These are phyloP conservation scores for Paramyrothecium roridum DNA, from an alignment of 2,329 filamentous ascomycete genomes.

Conservation along the genomic window DNA sequence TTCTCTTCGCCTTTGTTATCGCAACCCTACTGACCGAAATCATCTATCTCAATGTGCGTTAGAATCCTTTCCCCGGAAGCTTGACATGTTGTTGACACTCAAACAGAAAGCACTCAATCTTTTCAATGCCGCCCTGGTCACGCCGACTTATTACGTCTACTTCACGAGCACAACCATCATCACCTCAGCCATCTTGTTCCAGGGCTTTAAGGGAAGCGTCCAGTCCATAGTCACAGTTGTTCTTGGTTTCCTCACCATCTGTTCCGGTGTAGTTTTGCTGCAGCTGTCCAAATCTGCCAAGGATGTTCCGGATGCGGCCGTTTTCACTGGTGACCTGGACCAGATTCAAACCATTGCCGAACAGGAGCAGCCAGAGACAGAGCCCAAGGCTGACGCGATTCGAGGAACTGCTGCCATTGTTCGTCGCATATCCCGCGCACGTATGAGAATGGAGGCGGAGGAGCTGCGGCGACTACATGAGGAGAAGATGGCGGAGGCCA, in stretches of 20 bases:
- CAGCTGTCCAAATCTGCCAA: constrained; percentile 98
- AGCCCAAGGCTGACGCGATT: constrained; percentile 95
- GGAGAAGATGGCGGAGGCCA: constrained; percentile 68
- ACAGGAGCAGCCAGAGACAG: constrained; percentile 92
- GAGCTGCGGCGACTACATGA: constrained; percentile 77
- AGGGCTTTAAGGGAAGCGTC: constrained; percentile 84
- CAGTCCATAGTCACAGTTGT: constrained; percentile 83
- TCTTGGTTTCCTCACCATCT: constrained; percentile 91
- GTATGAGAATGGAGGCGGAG: constrained; percentile 74
- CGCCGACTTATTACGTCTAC: constrained; percentile 97
- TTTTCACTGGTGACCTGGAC: constrained; percentile 90
- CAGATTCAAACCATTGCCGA: constrained; percentile 94
- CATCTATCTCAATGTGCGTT: constrained; percentile 87
- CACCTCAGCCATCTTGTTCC: constrained; percentile 88
- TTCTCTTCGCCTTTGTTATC: constrained; percentile 87
- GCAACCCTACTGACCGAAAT: constrained; percentile 90
- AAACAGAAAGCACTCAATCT: constrained; percentile 93
- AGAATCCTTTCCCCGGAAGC: background rate
- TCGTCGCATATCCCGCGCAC: constrained; percentile 71
- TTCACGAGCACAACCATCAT: constrained; percentile 96
- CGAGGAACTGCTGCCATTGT: constrained; percentile 87
- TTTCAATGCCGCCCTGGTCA: constrained; percentile 95
- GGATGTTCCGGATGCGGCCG: constrained; percentile 88
- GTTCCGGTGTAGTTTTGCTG: constrained; percentile 83
- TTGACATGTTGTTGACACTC: constrained; percentile 24